A percentile compares a stretch with the other conserved stretches of the same genome.
phyloP scores from a whole-genome alignment of 192 early-diverging fungal genomes.

The Funneliformis geosporum region DNA sequence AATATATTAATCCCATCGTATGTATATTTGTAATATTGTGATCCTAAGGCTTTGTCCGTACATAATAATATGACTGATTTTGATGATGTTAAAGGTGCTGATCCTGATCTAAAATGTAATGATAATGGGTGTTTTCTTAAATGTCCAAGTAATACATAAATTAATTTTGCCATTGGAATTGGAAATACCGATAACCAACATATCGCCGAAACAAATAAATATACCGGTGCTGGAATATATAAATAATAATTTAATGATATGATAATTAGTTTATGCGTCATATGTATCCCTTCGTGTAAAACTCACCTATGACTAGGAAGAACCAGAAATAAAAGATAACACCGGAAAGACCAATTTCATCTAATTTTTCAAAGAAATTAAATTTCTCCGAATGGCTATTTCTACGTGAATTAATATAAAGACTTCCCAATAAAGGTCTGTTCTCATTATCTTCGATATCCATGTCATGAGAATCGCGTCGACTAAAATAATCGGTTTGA shows the following conservation, averaged over 20 bases:
- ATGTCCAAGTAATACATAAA: conserved; percentile 75
- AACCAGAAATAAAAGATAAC: conserved; percentile 53
- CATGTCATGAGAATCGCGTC: conserved; percentile 3
- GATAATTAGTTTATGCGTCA: conserved; percentile 19
- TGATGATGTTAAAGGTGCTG: conserved; percentile 28
- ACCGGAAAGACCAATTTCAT: conserved; percentile 46
- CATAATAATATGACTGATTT: conserved; percentile 75
- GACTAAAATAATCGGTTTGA: conserved; percentile 10
- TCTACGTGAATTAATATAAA: not conserved
- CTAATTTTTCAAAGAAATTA: conserved; percentile 29
- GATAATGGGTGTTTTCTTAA: conserved; percentile 77
- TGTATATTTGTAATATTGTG: conserved; percentile 96
- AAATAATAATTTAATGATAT: conserved; percentile 30
- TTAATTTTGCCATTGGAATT: conserved; percentile 95
- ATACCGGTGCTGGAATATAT: conserved; percentile 67
- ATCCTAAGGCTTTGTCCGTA: conserved; percentile 86
- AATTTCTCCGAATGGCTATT: conserved; percentile 23
- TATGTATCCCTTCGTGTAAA: not conserved
- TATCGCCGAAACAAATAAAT: conserved; percentile 68
- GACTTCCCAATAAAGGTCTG: conserved; percentile 37
- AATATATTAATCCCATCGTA: conserved; percentile 96
- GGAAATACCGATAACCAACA: conserved; percentile 88
- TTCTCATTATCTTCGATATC: conserved; percentile 34
- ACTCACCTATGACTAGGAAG: conserved; percentile 49
- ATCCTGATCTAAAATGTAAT: conserved; percentile 68